phyloP scores from a whole-genome alignment of 768 basidiomycete species.

The Tylopilus rubrobrunneus region DNA sequence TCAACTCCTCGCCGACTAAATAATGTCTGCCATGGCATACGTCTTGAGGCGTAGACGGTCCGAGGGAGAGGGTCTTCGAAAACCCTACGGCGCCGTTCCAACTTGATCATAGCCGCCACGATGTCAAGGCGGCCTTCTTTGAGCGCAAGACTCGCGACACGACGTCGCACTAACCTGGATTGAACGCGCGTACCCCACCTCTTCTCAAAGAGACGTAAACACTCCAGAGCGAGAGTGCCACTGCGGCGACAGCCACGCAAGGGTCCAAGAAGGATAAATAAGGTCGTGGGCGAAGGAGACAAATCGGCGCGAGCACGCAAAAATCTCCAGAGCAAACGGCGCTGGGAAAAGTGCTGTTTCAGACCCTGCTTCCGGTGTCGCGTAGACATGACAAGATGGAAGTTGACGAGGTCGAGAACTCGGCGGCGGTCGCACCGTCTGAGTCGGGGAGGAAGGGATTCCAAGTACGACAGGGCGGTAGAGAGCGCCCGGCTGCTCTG shows the following conservation, averaged over 20 bases:
- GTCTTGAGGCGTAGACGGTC: conserved; percentile 7
- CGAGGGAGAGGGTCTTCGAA: conserved; percentile 6
- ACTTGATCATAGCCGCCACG: conserved; percentile 23
- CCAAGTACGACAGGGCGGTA: conserved; percentile 48
- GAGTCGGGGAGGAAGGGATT: conserved; percentile 43
- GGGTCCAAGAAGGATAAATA: conserved; percentile 54
- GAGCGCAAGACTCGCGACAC: conserved; percentile 54
- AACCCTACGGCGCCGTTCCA: conserved; percentile 12
- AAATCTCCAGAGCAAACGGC: conserved; percentile 42
- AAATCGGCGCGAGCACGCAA: conserved; percentile 46
- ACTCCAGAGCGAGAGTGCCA: conserved; percentile 49
- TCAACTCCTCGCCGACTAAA: conserved; percentile 28
- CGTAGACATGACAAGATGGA: conserved; percentile 39
- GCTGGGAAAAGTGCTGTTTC: conserved; percentile 41
- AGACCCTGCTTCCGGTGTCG: conserved; percentile 36
- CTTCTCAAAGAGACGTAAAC: conserved; percentile 42
- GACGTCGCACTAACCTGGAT: conserved; percentile 56
- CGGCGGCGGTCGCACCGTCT: conserved; percentile 29
- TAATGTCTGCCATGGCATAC: conserved; percentile 20
- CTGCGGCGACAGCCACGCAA: conserved; percentile 47
- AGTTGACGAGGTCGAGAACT: conserved; percentile 49
- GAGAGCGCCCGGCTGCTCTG: conserved; percentile 38
- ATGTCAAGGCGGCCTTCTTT: conserved; percentile 64
- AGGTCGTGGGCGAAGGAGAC: conserved; percentile 54
- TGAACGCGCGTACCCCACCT: conserved; percentile 56